Base-by-base conservation (phyloP, 371 early-diverging fungal genomes). In the Umbelopsis sp. region DNA sequence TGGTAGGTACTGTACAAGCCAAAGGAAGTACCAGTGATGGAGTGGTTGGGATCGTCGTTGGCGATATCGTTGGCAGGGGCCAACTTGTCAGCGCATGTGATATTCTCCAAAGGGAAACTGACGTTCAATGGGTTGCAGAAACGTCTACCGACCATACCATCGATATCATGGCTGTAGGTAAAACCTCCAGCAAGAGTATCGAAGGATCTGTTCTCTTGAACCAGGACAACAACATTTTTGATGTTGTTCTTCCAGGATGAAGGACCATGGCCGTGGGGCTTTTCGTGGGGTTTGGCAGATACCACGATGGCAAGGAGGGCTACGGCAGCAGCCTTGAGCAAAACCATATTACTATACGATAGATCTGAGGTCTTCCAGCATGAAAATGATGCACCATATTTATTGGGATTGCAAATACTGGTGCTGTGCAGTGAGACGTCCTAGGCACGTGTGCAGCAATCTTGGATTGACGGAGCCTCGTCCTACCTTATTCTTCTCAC, bases 151-250 rank as follows among this genome's bases (percentile, higher is more conserved):
- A 50, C 25, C 24, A 69, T 22, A 25, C 69, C 69, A 63, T 69
- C 53, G 48, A 69, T 69, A 12, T 45, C 25, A n/a, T n/a, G 16
- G 25, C 48, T 50, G 44, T 69, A 69, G 4, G 69, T 69, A 37
- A 69, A 69, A 35, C 69, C 69, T 22, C 69, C 69, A 35, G 64
- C 69, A 46, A 69, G 50, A 12, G 69, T 69, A 35, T 69, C 69
- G 50, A 69, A 69, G 8, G 69, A 69, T 12, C 69, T 63, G 24
- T 69, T 69, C 29, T 69, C 69, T 51, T 69, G 69, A 9, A 69
- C 51, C 45, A 69, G 50, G 63, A 69, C 51, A 48, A 69, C 69
- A 10, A 69, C 69, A 38, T 69, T 69, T 50, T 69, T 69, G 69
- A 69, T 69, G 37, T 69, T 69, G 10, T 63, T 35, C 25, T 63